phyloP scores from a whole-genome alignment of 192 early-diverging fungal genomes.

The Anaeromyces robustus region DNA sequence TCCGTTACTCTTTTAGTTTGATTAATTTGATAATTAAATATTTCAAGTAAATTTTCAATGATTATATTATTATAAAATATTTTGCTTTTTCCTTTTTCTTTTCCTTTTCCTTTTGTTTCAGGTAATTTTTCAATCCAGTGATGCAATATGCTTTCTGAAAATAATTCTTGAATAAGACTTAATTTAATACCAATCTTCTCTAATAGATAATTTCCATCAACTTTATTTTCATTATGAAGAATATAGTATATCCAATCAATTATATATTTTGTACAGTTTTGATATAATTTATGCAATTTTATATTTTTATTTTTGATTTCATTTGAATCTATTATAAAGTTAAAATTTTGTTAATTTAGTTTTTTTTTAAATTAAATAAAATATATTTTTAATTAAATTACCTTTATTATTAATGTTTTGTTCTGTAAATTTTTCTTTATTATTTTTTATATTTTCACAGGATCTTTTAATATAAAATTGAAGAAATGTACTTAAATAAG shows the following conservation, averaged over 20 bases:
- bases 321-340: background rate
- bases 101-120: background rate
- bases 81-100: background rate
- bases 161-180: background rate
- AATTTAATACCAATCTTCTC: background rate
- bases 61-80: background rate
- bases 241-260: background rate
- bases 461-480: background rate
- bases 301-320: background rate
- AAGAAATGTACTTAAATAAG: background rate
- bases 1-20: background rate
- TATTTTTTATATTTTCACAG: background rate
- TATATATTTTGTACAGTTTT: background rate
- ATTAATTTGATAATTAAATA: background rate
- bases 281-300: background rate
- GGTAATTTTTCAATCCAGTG: background rate
- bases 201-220: background rate
- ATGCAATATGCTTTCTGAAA: background rate
- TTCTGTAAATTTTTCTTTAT: background rate
- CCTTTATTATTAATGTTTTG: background rate
- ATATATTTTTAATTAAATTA: background rate
- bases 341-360: too few relatives aligned
- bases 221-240: background rate
- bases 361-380: too few relatives aligned
- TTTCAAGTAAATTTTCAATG: background rate